These are phyloP conservation scores for Aspergillus pseudoglaucus DNA, from an alignment of 2,329 filamentous ascomycete genomes.

Conservation along the genomic window DNA sequence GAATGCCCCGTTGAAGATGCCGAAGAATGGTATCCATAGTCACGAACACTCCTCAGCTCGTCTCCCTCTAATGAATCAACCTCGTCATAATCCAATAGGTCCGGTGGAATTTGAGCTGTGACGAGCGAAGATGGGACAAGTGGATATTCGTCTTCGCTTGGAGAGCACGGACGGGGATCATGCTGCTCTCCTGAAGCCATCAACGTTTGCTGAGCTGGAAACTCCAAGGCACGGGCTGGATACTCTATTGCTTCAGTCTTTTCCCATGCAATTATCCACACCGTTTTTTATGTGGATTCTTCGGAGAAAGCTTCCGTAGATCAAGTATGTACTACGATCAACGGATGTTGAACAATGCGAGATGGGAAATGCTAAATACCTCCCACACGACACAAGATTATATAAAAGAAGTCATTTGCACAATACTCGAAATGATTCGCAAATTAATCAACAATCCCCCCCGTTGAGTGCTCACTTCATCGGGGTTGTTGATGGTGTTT, in stretches of 20 bases:
- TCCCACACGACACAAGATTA: neutral
- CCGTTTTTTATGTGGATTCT: neutral
- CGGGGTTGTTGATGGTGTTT: conserved; percentile 6
- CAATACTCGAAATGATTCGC: neutral
- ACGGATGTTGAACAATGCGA: neutral
- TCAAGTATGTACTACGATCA: neutral
- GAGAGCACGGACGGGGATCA: neutral
- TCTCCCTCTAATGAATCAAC: conserved; percentile 10
- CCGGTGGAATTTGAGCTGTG: neutral
- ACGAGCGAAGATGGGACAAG: neutral
- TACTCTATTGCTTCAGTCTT: neutral
- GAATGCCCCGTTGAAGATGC: conserved; percentile 24
- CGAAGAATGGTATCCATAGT: conserved; percentile 29
- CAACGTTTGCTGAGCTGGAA: neutral
- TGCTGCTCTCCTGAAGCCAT: neutral
- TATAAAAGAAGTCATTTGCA: neutral
- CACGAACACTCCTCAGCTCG: conserved; percentile 14
- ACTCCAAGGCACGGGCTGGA: neutral
- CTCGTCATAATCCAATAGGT: conserved; percentile 4
- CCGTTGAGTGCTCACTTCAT: no score
- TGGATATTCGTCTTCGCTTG: neutral
- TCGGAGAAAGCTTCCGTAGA: neutral
- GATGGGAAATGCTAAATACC: neutral
- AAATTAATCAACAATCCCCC: neutral
- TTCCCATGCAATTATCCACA: neutral